Percentiles rank a stretch among this genome's conserved stretches.
These are phyloP conservation scores for Heliosperma pusillum DNA, from an alignment of 148 eudicot genomes.

Conservation along the genomic window DNA sequence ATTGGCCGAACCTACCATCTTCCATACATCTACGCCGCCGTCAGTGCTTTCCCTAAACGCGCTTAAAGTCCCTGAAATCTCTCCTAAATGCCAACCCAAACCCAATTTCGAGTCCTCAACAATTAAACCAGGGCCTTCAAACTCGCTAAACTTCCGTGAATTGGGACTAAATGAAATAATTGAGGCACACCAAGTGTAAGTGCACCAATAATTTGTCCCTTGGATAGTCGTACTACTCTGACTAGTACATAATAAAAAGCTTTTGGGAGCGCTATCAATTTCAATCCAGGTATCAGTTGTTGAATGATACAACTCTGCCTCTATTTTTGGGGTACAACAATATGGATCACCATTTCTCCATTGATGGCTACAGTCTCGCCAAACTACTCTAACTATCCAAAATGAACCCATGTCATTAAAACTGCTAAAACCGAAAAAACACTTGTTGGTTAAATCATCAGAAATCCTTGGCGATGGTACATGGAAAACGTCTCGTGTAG, in stretches of 20 bases:
- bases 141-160: constrained; percentile 8
- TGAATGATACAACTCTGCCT: constrained; percentile 11
- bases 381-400: background rate
- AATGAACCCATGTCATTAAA: background rate
- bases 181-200: constrained; percentile 10
- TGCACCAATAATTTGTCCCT: constrained; percentile 7
- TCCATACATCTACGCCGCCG: background rate
- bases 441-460: background rate
- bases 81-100: constrained; percentile 8
- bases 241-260: background rate
- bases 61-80: constrained; percentile 5
- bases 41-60: background rate
- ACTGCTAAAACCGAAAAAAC: constrained; percentile 1
- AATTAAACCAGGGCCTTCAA: constrained; percentile 2
- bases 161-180: constrained; percentile 4
- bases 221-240: background rate
- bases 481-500: background rate
- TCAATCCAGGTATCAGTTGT: background rate
- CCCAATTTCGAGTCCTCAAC: background rate
- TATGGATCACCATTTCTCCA: constrained; percentile 13
- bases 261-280: background rate
- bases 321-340: background rate
- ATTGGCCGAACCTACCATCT: background rate
- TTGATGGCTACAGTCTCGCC: background rate
- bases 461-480: background rate